Conservation (phyloP, 2,329 filamentous ascomycete genomes). For the Colletotrichum brevisporum region DNA sequence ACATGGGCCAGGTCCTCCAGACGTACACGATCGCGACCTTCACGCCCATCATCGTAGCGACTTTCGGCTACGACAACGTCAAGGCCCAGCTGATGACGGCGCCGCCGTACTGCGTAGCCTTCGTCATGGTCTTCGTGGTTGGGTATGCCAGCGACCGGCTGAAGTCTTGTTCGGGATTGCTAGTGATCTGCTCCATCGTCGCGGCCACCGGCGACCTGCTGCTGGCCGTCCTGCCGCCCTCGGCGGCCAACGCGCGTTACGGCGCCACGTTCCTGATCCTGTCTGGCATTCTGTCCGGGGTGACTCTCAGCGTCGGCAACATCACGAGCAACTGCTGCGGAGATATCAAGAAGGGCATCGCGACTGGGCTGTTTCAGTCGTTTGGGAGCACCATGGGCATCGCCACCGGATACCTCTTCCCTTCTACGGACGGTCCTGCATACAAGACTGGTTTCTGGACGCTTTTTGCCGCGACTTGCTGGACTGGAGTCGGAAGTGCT, state of each 20-base stretch:
- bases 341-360: constrained; percentile 37
- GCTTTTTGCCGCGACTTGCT: constrained; percentile 30
- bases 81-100: constrained; percentile 43
- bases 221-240: constrained; percentile 20
- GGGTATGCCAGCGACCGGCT: constrained; percentile 39
- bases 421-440: constrained; percentile 17
- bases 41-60: constrained; percentile 43
- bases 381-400: constrained; percentile 39
- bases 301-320: constrained; percentile 23
- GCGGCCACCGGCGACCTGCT: constrained; percentile 26
- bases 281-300: constrained; percentile 26
- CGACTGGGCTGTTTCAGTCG: constrained; percentile 24
- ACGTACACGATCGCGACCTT: constrained; percentile 42
- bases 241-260: constrained; percentile 22
- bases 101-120: constrained; percentile 38
- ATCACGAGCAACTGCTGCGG: constrained; percentile 37
- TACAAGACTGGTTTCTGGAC: constrained; percentile 36
- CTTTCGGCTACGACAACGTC: constrained; percentile 42
- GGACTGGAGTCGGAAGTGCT: constrained; percentile 27
- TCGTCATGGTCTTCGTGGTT: constrained; percentile 41
- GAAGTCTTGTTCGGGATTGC: constrained; percentile 39
- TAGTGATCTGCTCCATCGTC: constrained; percentile 38
- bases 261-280: constrained; percentile 30
- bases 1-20: constrained; percentile 47
- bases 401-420: constrained; percentile 31